These are phyloP conservation scores for Xylaria palmicola DNA, from an alignment of 495 filamentous ascomycete genomes.

Conservation along the genomic window DNA sequence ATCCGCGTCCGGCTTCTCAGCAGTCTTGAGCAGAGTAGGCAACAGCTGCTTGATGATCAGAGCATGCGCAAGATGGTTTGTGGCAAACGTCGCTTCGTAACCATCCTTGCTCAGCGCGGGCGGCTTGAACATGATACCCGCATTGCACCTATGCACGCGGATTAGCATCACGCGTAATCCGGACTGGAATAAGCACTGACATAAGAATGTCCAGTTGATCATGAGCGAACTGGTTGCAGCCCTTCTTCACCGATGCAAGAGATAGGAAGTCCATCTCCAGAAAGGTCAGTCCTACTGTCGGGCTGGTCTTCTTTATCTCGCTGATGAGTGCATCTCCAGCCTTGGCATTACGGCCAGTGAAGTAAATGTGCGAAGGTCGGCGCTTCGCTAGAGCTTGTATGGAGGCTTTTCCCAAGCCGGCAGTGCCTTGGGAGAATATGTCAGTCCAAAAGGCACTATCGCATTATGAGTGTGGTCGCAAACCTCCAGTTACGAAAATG, in stretches of 20 bases:
- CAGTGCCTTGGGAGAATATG: conserved; percentile 50
- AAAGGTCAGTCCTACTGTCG: conserved; percentile 21
- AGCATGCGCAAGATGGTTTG: conserved; percentile 69
- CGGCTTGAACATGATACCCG: conserved; percentile 63
- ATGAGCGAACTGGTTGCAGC: conserved; percentile 15
- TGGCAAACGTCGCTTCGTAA: conserved; percentile 71
- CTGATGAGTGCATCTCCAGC: conserved; percentile 19
- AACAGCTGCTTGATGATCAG: conserved; percentile 64
- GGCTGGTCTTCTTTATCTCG: conserved; percentile 15
- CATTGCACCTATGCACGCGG: conserved; percentile 47
- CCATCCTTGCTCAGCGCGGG: conserved; percentile 57
- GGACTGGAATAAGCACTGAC: conserved; percentile 1
- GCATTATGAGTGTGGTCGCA: not conserved
- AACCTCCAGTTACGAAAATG: conserved; percentile 63
- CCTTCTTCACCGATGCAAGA: conserved; percentile 22
- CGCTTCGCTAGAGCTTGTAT: conserved; percentile 62
- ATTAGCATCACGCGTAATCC: not conserved
- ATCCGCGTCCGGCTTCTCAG: conserved; percentile 35
- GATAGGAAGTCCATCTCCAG: conserved; percentile 22
- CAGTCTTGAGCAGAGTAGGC: conserved; percentile 55
- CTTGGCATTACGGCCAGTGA: conserved; percentile 51
- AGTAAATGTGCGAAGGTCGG: conserved; percentile 59
- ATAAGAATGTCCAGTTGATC: conserved; percentile 44
- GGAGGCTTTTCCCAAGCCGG: conserved; percentile 52
- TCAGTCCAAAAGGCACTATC: not conserved